Evolutionary conservation across 2,329 filamentous ascomycete species (phyloP).

Genomic region (Diaporthe aspalathi): DNA sequence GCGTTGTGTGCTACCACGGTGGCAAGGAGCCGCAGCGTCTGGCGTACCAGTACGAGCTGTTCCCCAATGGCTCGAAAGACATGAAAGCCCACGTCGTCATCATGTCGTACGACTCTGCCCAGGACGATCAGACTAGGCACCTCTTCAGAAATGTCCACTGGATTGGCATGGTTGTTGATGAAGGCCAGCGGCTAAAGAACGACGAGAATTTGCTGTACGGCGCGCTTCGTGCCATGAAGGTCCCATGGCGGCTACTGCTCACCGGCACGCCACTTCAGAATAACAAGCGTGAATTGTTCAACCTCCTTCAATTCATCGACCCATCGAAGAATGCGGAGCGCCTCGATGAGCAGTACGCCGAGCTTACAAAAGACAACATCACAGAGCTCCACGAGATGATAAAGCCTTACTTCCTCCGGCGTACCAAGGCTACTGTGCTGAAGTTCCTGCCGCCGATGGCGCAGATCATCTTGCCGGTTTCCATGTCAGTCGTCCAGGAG

Average conservation of each 20-base stretch:
- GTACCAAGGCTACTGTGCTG: conserved; percentile 91
- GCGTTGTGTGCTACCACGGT: conserved; percentile 94
- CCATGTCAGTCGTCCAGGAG: conserved; percentile 93
- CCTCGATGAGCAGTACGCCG: conserved; percentile 79
- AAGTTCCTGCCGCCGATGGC: conserved; percentile 93
- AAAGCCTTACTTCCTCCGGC: conserved; percentile 74
- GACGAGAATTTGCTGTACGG: conserved; percentile 86
- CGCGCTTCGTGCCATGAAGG: conserved; percentile 77
- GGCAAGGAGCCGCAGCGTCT: conserved; percentile 79
- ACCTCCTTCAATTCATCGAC: conserved; percentile 95
- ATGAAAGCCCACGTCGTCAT: conserved; percentile 92
- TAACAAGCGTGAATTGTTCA: conserved; percentile 94
- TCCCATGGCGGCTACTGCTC: conserved; percentile 86
- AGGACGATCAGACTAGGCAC: conserved; percentile 74
- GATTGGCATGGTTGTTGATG: conserved; percentile 91
- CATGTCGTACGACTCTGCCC: conserved; percentile 91
- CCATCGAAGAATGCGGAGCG: conserved; percentile 73
- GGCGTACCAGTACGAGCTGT: conserved; percentile 86
- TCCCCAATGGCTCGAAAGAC: conserved; percentile 71
- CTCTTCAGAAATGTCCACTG: conserved; percentile 81
- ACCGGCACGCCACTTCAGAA: conserved; percentile 96
- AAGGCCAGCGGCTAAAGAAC: conserved; percentile 95
- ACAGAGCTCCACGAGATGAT: conserved; percentile 85
- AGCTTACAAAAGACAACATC: conserved; percentile 86
- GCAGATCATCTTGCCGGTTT: conserved; percentile 95